Conservation (phyloP, 306 rosid genomes). For the Cucumis cinereus region DNA sequence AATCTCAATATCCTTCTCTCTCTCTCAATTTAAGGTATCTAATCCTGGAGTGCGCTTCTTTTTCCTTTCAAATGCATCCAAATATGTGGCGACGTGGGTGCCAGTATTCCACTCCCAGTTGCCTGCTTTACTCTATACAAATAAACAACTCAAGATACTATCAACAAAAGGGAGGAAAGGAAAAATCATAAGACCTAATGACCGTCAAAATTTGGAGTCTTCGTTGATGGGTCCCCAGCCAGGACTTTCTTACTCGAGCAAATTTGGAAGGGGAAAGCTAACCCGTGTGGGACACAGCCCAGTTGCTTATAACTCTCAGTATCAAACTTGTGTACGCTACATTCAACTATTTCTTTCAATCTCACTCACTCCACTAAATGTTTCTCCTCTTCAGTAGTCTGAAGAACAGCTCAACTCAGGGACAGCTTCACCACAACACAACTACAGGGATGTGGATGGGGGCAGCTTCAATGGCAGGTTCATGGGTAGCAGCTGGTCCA, state of each 20-base stretch:
- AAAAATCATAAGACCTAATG: neutral
- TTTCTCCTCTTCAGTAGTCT: neutral
- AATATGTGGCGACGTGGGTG: neutral
- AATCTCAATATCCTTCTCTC: neutral
- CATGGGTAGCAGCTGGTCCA: constrained; percentile 65
- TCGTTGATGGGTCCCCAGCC: neutral
- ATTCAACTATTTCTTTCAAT: neutral
- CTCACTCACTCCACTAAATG: neutral
- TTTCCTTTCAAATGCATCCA: neutral
- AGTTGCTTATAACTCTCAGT: neutral
- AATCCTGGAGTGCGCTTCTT: neutral
- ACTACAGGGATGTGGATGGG: constrained; percentile 1
- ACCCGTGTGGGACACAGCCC: neutral
- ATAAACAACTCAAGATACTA: neutral
- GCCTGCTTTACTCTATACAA: neutral
- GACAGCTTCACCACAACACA: neutral
- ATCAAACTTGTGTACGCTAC: neutral
- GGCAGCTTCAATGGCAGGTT: neutral
- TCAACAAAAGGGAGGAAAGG: neutral
- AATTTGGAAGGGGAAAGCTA: neutral
- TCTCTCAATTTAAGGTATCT: neutral
- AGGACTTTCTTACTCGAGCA: neutral
- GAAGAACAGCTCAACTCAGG: neutral
- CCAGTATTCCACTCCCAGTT: neutral
- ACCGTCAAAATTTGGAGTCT: neutral